Conservation (phyloP, 305 asterid genomes). For the Fraxinus nigra region DNA sequence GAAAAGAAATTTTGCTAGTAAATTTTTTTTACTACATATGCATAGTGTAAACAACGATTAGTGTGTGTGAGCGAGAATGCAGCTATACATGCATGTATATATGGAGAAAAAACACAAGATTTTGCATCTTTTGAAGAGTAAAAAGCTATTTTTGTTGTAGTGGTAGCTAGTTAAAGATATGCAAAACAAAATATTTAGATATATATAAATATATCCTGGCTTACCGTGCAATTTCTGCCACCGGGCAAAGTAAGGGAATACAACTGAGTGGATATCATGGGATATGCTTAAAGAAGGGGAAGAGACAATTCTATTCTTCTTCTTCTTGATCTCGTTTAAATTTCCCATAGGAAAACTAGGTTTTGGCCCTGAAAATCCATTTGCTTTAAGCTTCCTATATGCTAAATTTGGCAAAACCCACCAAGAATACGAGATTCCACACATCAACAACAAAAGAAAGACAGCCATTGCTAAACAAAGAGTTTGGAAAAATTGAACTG, state of each 20-base stretch:
- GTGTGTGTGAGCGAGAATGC: neutral
- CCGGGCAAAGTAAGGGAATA: conserved; percentile 62
- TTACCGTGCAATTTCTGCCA: conserved; percentile 78
- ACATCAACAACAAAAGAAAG: conserved; percentile 9
- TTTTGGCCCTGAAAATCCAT: conserved; percentile 74
- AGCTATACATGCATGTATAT: neutral
- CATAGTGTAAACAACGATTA: neutral
- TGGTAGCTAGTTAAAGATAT: neutral
- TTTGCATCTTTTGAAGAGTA: neutral
- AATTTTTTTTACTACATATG: too few species aligned
- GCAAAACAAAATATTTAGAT: neutral
- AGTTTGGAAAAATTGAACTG: conserved; percentile 20
- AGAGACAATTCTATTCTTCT: neutral
- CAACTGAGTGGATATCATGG: conserved; percentile 63
- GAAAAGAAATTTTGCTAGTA: neutral
- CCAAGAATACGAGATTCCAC: conserved; percentile 33
- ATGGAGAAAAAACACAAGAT: neutral
- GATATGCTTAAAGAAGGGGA: conserved; percentile 23
- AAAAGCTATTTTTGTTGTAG: too few species aligned
- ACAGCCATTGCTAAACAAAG: conserved; percentile 20
- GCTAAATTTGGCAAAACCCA: conserved; percentile 54
- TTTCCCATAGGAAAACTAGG: conserved; percentile 89
- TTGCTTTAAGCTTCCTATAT: conserved; percentile 42
- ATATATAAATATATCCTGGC: neutral
- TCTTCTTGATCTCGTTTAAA: conserved; percentile 51